Base-by-base conservation (phyloP, 306 rosid species). In the Ormosia emarginata region DNA sequence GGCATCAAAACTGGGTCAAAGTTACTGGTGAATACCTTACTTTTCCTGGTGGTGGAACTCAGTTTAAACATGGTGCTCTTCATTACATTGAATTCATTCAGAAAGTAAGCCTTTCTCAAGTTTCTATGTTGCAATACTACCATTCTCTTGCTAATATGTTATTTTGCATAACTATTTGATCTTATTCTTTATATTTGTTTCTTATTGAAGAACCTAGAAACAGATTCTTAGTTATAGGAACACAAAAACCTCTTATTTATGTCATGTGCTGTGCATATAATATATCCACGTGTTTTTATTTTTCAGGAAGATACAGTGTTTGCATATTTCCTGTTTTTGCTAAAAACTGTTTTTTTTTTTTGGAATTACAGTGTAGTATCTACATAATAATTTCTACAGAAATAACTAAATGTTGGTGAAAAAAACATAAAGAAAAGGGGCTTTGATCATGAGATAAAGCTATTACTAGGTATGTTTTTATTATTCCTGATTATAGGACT, bases 1-100 rank as follows among this genome's bases (percentile, higher is more conserved):
- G 97, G 67, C 97, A 92, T 85, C 98, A 94, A 85, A 94, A 94
- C 80, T 94, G 98, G 98, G 95, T 94, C 82, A 94, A 92, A 90
- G 90, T 88, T 67, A 72, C 87, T 1, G 97, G 98, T 34, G 87
- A 90, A 80, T 94, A 87, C 79, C 94, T 94, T 69, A 85, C 86
- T 64, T 94, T 94, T 84, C 98, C 98, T 41, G 98, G 98, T 9
- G 98, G 98, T 39, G 98, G 98, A 82, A 94, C 97, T 62, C 98
- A 94, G 84, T 94, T 94, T 81, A 92, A 84, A 77, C 67, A 90
- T 41, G 98, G 98, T 9, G 98, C 97, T 78, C 95, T 90, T 77
- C 92, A 89, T 82, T 94, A 94, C 86, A 94, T 94, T 69, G 97
- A 92, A 70, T 90, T 94, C 82, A 87, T 94, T 69, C 89, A 92